A percentile compares a stretch with the other conserved stretches of the same genome.
These are phyloP conservation scores for Priceomyces medius DNA, from an alignment of 805 yeast species.

Conservation along the genomic window DNA sequence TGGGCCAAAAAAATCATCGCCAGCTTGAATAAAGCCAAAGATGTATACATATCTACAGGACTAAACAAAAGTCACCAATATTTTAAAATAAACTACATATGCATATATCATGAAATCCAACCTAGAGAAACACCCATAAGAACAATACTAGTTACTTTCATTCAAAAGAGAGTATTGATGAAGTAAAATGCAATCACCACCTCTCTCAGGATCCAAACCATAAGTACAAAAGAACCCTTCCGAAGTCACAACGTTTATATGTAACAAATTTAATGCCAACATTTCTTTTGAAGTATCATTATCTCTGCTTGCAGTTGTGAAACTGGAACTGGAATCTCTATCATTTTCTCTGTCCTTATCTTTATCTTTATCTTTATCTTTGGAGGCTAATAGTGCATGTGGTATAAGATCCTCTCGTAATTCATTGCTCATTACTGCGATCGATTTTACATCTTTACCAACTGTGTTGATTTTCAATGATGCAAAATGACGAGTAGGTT, in stretches of 20 bases:
- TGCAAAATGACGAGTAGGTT: constrained; percentile 91
- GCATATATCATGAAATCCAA: background rate
- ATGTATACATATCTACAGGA: background rate
- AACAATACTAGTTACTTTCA: constrained; percentile 8
- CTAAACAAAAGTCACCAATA: no score
- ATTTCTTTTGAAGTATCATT: constrained; percentile 20
- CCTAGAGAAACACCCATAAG: background rate
- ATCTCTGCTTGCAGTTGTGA: constrained; percentile 3
- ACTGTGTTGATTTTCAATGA: constrained; percentile 62
- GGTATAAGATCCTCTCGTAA: constrained; percentile 31
- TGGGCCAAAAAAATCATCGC: no score
- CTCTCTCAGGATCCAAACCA: constrained; percentile 78
- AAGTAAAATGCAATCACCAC: constrained; percentile 86
- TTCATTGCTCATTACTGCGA: constrained; percentile 45
- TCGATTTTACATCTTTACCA: constrained; percentile 41
- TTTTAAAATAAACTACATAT: background rate
- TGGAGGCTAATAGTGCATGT: constrained; percentile 21
- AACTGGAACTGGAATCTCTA: constrained; percentile 7
- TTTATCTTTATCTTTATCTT: constrained; percentile 5
- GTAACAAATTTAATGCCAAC: constrained; percentile 31
- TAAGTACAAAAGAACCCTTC: constrained; percentile 82
- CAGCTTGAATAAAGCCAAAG: no score
- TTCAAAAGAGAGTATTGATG: constrained; percentile 63
- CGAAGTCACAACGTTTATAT: constrained; percentile 71
- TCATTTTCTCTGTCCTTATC: constrained; percentile 1